Evolutionary conservation across 1,284 basidiomycete genomes (phyloP), one percentile per base, ranked within the genome.

Genomic region (Porodaedalea pini): DNA sequence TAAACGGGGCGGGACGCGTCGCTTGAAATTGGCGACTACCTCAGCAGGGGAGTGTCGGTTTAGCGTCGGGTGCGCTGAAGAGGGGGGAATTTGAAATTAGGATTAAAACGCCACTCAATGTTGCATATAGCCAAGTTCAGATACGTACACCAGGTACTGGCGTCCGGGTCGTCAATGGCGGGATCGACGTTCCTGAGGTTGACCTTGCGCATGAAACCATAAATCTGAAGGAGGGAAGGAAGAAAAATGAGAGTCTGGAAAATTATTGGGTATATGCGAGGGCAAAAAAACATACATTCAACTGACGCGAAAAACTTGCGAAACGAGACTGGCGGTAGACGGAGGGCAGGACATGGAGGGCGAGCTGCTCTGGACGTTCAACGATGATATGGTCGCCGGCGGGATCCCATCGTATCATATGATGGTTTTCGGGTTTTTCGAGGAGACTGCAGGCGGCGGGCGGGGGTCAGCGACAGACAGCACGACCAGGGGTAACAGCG

Each of bases 121-220:
- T 13, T 54, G 32, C 32, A 41, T 17, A 21, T 36, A 32, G 49
- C 29, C 31, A 44, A 44, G 25, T 40, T 53, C 27, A 57, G 40
- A 51, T 39, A 83, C 91, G 70, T 75, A 93, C 91, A 93, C 92
- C 92, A 94, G 61, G 91, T 93, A 72, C 89, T 92, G 6, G 92
- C 91, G 74, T 94, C 92, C 59, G 92, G 92, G 75, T 94, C 91
- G 73, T 90, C 88, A 62, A 94, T 92, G 62, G 89, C 90, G 61
- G 88, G 89, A 76, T 94, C 92, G 68, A 93, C 88, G 73, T 93
- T 92, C 67, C 91, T 86, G 63, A 94, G 79, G 76, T 92, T 92
- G 68, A 94, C 88, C 72, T 94, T 94, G 72, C 92, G 90, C 90
- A 94, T 94, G 78, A 92, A 94, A 63, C 92, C 92, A 75, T 94